Base-by-base conservation (phyloP, 2,329 filamentous ascomycete genomes). In the Alternaria angustiovoidea region DNA sequence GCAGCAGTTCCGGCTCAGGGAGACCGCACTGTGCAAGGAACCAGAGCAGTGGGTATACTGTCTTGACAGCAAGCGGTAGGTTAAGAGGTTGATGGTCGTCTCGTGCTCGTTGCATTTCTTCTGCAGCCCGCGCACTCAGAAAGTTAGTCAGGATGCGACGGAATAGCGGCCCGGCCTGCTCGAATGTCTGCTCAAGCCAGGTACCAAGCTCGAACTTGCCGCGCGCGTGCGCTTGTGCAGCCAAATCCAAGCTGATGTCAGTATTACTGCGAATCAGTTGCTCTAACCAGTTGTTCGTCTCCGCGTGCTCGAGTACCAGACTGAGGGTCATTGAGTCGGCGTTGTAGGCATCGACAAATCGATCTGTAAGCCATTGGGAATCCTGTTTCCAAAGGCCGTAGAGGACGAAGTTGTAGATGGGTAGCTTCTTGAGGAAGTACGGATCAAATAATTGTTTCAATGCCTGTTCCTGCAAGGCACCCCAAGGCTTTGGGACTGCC, bases 351-450 rank as follows among this genome's bases (percentile, higher is more conserved):
- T 93, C 89, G 42, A 94, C 88, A 34, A 99, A 87, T 59, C 91
- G 88, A 65, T 89, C 87, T 9, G 90, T 89, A 16, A 98, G 91
- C 91, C 93, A 98, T 20, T 90, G 86, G 67, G 89, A 91, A 75
- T 98, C 93, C 74, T 95, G 93, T 68, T 91, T 89, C 94, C 94
- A 98, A 6, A 97, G 82, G 59, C 93, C 94, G 74, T 97, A 90
- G 58, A 99, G 86, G 14, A 97, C 94, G 64, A 97, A 96, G 66
- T 94, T 89, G 75, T 92, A 91, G 56, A 94, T 88, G 5, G 89
- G 85, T 11, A 93, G 88, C 57, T 89, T 87, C 77, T 94, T 94
- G 72, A 89, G 86, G 28, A 97, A 84, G 75, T 96, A 97, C 11
- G 91, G 91, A 52, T 92, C 89, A 69, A 97, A 94, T 1, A 94